Conservation (phyloP, 176 grass and related monocot genomes). For the Rhynchospora breviuscula region DNA sequence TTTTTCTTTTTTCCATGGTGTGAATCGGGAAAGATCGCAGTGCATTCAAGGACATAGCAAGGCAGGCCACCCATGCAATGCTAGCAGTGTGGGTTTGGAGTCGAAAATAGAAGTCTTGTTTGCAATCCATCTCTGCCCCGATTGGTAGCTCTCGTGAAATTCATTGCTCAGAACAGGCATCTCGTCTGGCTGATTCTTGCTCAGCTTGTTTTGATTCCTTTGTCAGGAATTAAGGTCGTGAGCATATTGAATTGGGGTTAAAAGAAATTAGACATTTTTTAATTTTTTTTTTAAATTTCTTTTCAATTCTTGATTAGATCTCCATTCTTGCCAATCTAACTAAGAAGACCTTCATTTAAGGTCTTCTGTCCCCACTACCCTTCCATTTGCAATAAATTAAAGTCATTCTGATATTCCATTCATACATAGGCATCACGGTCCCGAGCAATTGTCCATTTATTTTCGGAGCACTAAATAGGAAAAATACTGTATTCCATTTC, state of each 20-base stretch:
- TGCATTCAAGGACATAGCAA: slow-evolving; percentile 26
- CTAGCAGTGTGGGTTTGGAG: slow-evolving; percentile 43
- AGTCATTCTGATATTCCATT: slow-evolving; percentile 4
- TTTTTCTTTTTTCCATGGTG: background rate
- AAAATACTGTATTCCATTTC: background rate
- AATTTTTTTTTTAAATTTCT: slow-evolving; percentile 26
- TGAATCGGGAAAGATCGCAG: slow-evolving; percentile 37
- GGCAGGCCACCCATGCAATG: slow-evolving; percentile 36
- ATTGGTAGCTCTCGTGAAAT: slow-evolving; percentile 24
- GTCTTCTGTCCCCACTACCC: background rate
- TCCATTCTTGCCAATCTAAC: slow-evolving; percentile 27
- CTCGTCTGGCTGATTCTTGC: slow-evolving; percentile 40
- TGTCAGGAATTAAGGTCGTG: slow-evolving; percentile 34
- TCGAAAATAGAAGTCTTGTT: slow-evolving; percentile 35
- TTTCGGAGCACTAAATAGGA: background rate
- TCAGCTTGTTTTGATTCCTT: slow-evolving; percentile 42
- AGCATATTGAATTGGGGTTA: slow-evolving; percentile 26
- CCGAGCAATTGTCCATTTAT: slow-evolving; percentile 13
- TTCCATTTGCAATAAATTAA: background rate
- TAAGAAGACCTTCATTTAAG: slow-evolving; percentile 4
- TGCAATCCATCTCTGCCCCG: background rate
- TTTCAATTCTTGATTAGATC: slow-evolving; percentile 28
- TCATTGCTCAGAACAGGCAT: slow-evolving; percentile 3
- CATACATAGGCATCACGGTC: background rate
- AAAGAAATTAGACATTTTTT: slow-evolving; percentile 29